These are phyloP conservation scores for Pelagophyceae sp. DNA, from an alignment of 352 stramenopile species.

Conservation along the genomic window DNA sequence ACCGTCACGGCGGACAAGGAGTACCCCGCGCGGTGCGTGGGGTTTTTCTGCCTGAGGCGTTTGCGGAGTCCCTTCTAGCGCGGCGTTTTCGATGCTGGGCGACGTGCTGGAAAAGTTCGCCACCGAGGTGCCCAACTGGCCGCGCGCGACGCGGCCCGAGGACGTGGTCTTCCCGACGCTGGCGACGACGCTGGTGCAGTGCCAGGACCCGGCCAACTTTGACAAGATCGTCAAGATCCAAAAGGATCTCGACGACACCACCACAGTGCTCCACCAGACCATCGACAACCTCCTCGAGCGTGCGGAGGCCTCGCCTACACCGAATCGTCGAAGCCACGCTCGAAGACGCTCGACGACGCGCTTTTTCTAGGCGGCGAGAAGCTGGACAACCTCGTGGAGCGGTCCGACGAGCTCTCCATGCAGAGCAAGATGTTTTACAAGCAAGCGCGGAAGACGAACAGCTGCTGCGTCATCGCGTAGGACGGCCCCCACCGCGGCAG, in stretches of 20 bases:
- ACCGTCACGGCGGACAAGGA: constrained; percentile 93
- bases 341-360: too few species aligned
- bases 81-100: constrained; percentile 93
- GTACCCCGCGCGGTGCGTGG: constrained; percentile 75
- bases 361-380: too few species aligned
- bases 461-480: constrained; percentile 82
- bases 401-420: constrained; percentile 91
- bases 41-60: not conserved
- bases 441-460: constrained; percentile 97
- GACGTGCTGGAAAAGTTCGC: constrained; percentile 91
- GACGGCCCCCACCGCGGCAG: not conserved
- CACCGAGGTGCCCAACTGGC: constrained; percentile 47
- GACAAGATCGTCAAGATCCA: constrained; percentile 99
- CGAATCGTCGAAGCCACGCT: too few species aligned
- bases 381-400: constrained; percentile 95
- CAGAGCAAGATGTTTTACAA: constrained; percentile 99
- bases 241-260: constrained; percentile 98
- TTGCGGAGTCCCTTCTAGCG: constrained; percentile 27
- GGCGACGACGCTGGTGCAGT: constrained; percentile 83
- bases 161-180: constrained; percentile 70
- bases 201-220: constrained; percentile 90
- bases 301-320: too few species aligned
- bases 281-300: constrained; percentile 97
- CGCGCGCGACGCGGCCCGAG: constrained; percentile 27
- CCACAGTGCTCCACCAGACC: constrained; percentile 95